These are phyloP conservation scores for Xylaria cubensis DNA, from an alignment of 495 filamentous ascomycete genomes.

Conservation along the genomic window DNA sequence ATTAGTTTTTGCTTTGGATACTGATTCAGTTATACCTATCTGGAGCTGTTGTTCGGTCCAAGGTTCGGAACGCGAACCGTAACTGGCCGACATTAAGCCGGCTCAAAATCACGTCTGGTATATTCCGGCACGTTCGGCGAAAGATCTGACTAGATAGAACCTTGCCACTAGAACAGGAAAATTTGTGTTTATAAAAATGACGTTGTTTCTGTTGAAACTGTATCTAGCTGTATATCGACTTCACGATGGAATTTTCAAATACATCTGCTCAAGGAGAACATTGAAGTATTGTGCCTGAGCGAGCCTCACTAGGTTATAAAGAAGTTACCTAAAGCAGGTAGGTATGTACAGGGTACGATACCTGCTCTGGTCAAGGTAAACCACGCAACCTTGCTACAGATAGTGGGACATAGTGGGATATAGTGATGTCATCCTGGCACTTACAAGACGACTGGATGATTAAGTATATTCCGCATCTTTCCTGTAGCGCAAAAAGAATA, in stretches of 20 bases:
- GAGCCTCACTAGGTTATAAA: background rate
- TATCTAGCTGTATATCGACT: background rate
- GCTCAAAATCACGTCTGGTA: background rate
- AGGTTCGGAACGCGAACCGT: background rate
- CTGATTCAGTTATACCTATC: background rate
- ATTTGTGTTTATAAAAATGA: background rate
- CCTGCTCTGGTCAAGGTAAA: background rate
- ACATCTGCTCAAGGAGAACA: background rate
- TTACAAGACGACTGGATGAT: background rate
- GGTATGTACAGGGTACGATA: no score
- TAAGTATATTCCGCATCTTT: background rate
- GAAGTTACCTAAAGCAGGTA: background rate
- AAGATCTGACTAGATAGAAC: background rate
- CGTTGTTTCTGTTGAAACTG: background rate
- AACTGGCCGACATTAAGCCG: slow-evolving; percentile 20
- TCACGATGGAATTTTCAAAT: background rate
- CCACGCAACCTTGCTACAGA: background rate
- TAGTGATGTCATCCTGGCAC: slow-evolving; percentile 18
- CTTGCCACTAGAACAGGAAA: background rate
- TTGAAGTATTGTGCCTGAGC: background rate
- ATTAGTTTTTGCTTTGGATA: background rate
- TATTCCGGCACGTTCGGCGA: slow-evolving; percentile 9
- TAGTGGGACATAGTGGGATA: background rate
- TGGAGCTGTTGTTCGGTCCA: background rate
- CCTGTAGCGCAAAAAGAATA: background rate